A percentile compares a stretch with the other conserved stretches of the same genome.
Conservation (phyloP, 2,329 filamentous ascomycete species). For the Penicillium sumatraense region DNA sequence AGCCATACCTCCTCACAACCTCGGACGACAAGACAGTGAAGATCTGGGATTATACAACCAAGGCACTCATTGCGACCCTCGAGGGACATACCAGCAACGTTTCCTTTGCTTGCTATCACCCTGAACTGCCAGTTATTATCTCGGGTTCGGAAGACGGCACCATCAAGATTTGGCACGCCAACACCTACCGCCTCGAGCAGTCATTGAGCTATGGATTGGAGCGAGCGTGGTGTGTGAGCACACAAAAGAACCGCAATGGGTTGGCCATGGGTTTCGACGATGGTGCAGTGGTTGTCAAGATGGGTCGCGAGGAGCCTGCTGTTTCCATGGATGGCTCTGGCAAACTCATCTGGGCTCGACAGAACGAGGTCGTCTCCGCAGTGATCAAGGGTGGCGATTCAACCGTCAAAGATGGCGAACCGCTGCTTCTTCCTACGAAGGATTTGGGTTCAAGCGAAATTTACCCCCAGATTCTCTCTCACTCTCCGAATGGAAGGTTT, state of each 20-base stretch:
- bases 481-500: slow-evolving; percentile 94
- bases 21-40: slow-evolving; percentile 97
- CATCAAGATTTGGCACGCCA: slow-evolving; percentile 97
- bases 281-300: slow-evolving; percentile 95
- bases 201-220: slow-evolving; percentile 95
- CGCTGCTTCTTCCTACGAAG: slow-evolving; percentile 85
- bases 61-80: slow-evolving; percentile 92
- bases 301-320: slow-evolving; percentile 94
- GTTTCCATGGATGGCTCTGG: slow-evolving; percentile 96
- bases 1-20: slow-evolving; percentile 89
- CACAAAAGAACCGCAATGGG: slow-evolving; percentile 91
- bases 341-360: slow-evolving; percentile 94
- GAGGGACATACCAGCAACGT: slow-evolving; percentile 98
- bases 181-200: slow-evolving; percentile 94
- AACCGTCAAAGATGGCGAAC: slow-evolving; percentile 82
- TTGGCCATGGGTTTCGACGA: slow-evolving; percentile 97
- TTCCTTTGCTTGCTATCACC: slow-evolving; percentile 97
- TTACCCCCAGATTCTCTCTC: slow-evolving; percentile 90
- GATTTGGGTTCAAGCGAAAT: slow-evolving; percentile 96
- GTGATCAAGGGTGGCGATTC: slow-evolving; percentile 93
- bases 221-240: slow-evolving; percentile 95
- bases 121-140: slow-evolving; percentile 94
- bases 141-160: slow-evolving; percentile 97
- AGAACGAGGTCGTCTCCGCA: slow-evolving; percentile 92
- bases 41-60: slow-evolving; percentile 99